Percentiles rank a stretch among this genome's conserved stretches.
Conservation (phyloP, 768 basidiomycete genomes). For the Hericium coralloides region DNA sequence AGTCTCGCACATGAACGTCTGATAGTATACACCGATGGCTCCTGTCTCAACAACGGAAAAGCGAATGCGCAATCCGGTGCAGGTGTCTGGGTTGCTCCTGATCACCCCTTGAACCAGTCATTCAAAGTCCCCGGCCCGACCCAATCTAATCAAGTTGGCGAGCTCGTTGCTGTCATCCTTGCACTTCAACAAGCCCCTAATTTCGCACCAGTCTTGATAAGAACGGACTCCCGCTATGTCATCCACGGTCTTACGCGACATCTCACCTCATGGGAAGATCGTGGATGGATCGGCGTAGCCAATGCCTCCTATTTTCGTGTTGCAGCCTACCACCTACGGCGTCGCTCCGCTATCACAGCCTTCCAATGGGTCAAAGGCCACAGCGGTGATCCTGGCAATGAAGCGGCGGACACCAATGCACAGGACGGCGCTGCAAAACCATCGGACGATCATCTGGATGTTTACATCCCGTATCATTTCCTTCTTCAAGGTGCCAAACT, state of each 20-base stretch:
- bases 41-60: background rate
- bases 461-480: background rate
- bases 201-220: background rate
- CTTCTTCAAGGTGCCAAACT: background rate
- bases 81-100: background rate
- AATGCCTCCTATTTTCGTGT: conserved; percentile 13
- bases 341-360: conserved; percentile 7
- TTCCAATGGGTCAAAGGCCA: conserved; percentile 20
- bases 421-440: background rate
- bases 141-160: conserved; percentile 1
- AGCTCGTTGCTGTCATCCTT: background rate
- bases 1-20: background rate
- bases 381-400: background rate
- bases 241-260: conserved; percentile 10
- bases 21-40: conserved; percentile 4
- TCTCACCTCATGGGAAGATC: conserved; percentile 17
- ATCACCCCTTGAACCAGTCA: background rate
- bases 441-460: background rate
- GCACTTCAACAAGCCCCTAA: background rate
- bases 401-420: background rate
- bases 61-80: conserved; percentile 7
- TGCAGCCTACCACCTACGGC: conserved; percentile 4
- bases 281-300: conserved; percentile 15
- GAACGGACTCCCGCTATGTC: conserved; percentile 16
- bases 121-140: background rate